Evolutionary conservation across 1,139 yeast genomes (phyloP), one percentile per base, ranked within the genome.

Genomic region (Pichia sp.): DNA sequence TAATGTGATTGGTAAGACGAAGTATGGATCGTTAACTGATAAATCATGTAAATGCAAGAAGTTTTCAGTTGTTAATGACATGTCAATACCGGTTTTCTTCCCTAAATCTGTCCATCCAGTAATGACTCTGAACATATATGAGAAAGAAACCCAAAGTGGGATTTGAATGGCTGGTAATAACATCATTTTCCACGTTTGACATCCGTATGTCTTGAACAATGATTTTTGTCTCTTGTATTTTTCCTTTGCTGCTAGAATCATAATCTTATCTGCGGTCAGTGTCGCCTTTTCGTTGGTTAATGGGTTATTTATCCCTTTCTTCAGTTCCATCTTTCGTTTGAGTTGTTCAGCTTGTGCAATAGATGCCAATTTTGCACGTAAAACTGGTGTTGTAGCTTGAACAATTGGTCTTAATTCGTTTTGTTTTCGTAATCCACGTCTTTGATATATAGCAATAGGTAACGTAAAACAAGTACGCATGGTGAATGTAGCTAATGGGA

Each of bases 81-180:
- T 71, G 56, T 83, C 91, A 28, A 84, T 57, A 24, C 39, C 45
- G 4, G 47, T 34, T 0, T 85, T 80, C 41, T 68, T 70, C 33
- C 73, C 70, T 40, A 75, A 76, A 68, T 78, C 73, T 17, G 48
- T 61, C 87, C 90, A 84, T 0, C 93, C 94, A 42, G 90, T 82
- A 57, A 88, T 69, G 45, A 83, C 79, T 54, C 97, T 74, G 60
- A 90, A 77, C 1, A 91, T 83, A 57, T 84, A 70, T 10, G 94
- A 84, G 75, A 89, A 73, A 2, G 83, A 72, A 4, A 89, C 73
- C 96, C 96, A 91, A n/a, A 90, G 65, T 0, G 98, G 98, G 27
- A 91, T 73, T 62, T 91, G 98, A 20, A 86, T 79, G 1, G 81
- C 70, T 0, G 98, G 98, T 28, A 72, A 59, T 40, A 87, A 61